Percentiles rank a stretch among this genome's conserved stretches.
Evolutionary conservation across 2,329 filamentous ascomycete species (phyloP).

Genomic region (Waltergamsia citrina): DNA sequence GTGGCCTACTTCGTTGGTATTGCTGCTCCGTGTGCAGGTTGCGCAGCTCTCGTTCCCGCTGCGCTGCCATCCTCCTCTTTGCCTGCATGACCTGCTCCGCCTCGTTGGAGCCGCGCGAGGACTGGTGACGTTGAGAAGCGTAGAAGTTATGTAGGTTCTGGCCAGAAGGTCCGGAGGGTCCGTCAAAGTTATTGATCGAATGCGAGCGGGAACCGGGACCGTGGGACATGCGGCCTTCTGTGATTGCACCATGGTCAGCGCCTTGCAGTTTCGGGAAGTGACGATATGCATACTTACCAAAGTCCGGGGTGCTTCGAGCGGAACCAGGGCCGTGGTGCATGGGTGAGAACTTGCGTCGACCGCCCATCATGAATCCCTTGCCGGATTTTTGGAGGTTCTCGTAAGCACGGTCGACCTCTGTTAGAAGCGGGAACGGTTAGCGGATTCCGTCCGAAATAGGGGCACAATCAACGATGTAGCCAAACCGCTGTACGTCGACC

Average conservation of each 20-base stretch:
- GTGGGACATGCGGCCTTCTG: conserved; percentile 20
- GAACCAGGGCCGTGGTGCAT: conserved; percentile 6
- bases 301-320: conserved; percentile 10
- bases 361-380: conserved; percentile 70
- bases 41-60: conserved; percentile 96
- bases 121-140: conserved; percentile 84
- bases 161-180: conserved; percentile 60
- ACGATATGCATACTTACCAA: conserved; percentile 12
- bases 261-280: conserved; percentile 7
- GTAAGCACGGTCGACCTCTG: conserved; percentile 91
- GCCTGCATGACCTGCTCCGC: conserved; percentile 98
- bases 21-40: conserved; percentile 99
- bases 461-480: no score
- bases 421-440: neutral
- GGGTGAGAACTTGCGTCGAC: conserved; percentile 68
- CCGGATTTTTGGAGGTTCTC: conserved; percentile 96
- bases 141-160: conserved; percentile 87
- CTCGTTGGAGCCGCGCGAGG: conserved; percentile 74
- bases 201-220: conserved; percentile 63
- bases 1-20: conserved; percentile 97
- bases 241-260: conserved; percentile 2
- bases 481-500: no score
- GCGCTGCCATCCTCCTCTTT: conserved; percentile 97
- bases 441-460: no score
- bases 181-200: conserved; percentile 73